Base-by-base conservation (phyloP, 2,329 filamentous ascomycete genomes). In the Trichoderma gracile region DNA sequence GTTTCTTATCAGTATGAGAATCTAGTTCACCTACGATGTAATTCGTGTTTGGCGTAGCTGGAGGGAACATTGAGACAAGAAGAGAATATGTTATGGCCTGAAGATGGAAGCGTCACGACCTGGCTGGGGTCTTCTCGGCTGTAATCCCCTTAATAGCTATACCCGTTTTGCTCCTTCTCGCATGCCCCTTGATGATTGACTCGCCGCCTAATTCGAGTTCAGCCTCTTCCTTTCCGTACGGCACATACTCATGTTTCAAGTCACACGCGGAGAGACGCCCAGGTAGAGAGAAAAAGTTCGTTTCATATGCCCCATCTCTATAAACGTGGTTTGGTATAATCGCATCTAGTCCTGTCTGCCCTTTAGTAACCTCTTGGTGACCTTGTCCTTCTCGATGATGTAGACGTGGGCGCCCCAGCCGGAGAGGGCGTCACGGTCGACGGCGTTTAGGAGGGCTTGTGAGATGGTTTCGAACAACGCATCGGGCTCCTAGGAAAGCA, bases 331-430 rank as follows among this genome's bases (percentile, higher is more conserved):
- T n/a, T 65, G 33, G 19, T 65, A 52, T 38, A 57, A 57, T 30
- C 43, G 45, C 10, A 9, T 19, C 62, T 66, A 66, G 49, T 66
- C 64, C 55, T 66, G 64, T 66, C 64, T 63, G 56, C 64, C 64
- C 64, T 98, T 98, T 78, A 99, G 84, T 88, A 99, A 87, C 78
- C 95, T 86, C 89, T 98, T 97, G 74, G 95, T 98, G 68, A 99
- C 92, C 90, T 98, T 98, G 82, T 97, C 93, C 86, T 99, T 99
- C 84, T 98, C 95, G 78, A 99, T 96, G 75, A 99, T 96, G 82
- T 98, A 99, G 72, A 99, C 95, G 76, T 99, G 93, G 45, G 95
- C 95, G 76, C 95, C 95, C 95, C 95, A 98, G 69, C 95, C 95
- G 43, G 94, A 97, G 68, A 99, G 84, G 60, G 95, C 95, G 79